phyloP scores from a whole-genome alignment of 2,329 filamentous ascomycete species.

The Penicillium sp. region DNA sequence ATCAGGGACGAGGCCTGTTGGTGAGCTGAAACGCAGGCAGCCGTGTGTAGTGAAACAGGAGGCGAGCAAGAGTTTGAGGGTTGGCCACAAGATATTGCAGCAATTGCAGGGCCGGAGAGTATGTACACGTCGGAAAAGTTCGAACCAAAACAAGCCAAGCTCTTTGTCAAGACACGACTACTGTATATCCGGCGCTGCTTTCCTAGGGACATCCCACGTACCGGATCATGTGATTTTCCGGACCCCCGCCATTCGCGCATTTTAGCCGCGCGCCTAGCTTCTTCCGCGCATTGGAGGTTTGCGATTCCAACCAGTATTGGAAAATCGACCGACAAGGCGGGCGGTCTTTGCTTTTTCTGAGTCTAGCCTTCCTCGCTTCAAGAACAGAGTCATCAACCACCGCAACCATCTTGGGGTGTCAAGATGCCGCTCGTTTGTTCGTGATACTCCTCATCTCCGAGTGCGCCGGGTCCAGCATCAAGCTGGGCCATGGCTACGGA shows the following conservation, averaged over 20 bases:
- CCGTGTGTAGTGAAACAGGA: constrained; percentile 5
- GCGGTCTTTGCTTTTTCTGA: constrained; percentile 1
- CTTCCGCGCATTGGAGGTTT: constrained; percentile 11
- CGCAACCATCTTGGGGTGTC: neutral
- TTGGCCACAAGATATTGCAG: neutral
- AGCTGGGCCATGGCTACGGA: neutral
- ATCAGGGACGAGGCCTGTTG: constrained; percentile 7
- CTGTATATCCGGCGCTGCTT: constrained; percentile 12
- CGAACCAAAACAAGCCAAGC: constrained; percentile 4
- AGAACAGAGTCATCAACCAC: neutral
- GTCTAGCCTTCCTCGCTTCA: neutral
- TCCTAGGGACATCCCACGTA: constrained; percentile 25
- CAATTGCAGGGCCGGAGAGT: neutral
- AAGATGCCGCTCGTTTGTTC: constrained; percentile 27
- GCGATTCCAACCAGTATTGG: constrained; percentile 4
- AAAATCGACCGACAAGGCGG: neutral
- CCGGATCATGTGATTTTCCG: constrained; percentile 21
- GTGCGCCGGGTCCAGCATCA: neutral
- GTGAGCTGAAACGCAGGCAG: constrained; percentile 12
- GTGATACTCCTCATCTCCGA: neutral
- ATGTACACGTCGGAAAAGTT: constrained; percentile 18
- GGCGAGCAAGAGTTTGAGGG: neutral
- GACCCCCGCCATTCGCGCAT: constrained; percentile 3
- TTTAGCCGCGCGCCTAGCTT: constrained; percentile 28
- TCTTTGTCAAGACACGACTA: constrained; percentile 8